phyloP scores from a whole-genome alignment of 306 rosid species.

The Cucurbita moschata region DNA sequence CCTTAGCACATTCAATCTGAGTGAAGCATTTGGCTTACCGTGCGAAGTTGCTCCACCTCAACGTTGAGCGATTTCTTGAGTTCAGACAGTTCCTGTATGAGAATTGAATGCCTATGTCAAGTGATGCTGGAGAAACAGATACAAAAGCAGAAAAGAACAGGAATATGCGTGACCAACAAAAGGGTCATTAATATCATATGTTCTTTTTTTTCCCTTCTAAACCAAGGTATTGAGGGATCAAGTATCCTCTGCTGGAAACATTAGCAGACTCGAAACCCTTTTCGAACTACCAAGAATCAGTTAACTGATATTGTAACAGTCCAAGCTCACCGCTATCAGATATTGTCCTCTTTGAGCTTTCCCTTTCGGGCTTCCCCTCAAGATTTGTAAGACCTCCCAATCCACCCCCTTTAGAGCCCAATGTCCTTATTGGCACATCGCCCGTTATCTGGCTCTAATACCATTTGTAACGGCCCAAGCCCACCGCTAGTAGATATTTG shows the following conservation, averaged over 20 bases:
- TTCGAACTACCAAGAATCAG: neutral
- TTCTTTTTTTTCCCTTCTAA: neutral
- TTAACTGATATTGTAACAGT: neutral
- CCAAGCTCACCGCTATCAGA: no score
- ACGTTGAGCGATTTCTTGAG: constrained; percentile 85
- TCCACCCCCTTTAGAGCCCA: no score
- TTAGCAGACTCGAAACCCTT: neutral
- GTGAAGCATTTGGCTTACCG: constrained; percentile 38
- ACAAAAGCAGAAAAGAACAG: neutral
- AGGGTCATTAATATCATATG: neutral
- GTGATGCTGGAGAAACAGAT: constrained; percentile 7
- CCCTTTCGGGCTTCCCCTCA: no score
- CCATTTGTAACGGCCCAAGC: no score
- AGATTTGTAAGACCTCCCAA: no score
- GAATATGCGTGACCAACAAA: neutral
- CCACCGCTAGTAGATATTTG: no score
- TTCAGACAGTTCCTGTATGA: constrained; percentile 67
- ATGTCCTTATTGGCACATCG: no score
- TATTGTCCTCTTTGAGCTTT: no score
- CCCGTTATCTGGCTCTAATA: no score
- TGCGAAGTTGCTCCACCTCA: constrained; percentile 81
- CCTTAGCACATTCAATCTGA: neutral
- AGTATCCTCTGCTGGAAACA: neutral
- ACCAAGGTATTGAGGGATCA: neutral
- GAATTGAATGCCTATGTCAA: constrained; percentile 7